Percentiles rank a stretch among this genome's conserved stretches.
Evolutionary conservation across 805 yeast genomes (phyloP).

Genomic region (Suhomyces pyralidae): DNA sequence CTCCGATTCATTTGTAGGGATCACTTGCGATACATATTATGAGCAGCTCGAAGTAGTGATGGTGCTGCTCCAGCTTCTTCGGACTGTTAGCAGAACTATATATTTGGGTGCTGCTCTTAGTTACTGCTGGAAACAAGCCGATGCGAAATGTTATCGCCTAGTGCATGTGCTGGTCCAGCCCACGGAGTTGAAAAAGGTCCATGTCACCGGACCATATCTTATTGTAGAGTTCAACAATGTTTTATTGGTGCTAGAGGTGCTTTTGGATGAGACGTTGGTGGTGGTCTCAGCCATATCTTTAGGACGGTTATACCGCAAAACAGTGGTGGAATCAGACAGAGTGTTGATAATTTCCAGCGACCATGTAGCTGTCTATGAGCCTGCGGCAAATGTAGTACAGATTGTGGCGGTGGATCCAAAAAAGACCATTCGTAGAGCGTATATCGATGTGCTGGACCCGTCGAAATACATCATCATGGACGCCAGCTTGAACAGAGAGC

Average conservation of each 20-base stretch:
- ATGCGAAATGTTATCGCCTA: not conserved
- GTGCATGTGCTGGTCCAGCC: not conserved
- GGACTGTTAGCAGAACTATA: not conserved
- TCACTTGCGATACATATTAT: not conserved
- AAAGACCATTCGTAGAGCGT: not conserved
- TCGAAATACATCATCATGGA: not conserved
- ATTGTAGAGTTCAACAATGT: not conserved
- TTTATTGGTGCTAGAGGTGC: not conserved
- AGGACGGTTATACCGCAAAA: not conserved
- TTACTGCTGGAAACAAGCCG: not conserved
- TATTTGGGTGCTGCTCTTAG: not conserved
- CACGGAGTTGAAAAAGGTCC: not conserved
- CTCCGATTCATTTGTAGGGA: not conserved
- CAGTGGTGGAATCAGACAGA: not conserved
- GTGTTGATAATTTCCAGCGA: not conserved
- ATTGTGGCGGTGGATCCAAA: not conserved
- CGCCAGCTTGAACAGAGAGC: constrained; percentile 1
- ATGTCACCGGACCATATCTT: not conserved
- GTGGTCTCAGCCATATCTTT: not conserved
- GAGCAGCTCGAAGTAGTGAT: not conserved
- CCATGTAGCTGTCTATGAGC: not conserved
- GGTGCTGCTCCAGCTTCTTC: not conserved
- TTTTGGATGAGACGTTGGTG: not conserved
- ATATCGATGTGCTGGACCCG: not conserved
- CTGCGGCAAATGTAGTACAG: not conserved